phyloP scores from a whole-genome alignment of 108 stramenopile species.

The Cyclostephanos tholiformis region DNA sequence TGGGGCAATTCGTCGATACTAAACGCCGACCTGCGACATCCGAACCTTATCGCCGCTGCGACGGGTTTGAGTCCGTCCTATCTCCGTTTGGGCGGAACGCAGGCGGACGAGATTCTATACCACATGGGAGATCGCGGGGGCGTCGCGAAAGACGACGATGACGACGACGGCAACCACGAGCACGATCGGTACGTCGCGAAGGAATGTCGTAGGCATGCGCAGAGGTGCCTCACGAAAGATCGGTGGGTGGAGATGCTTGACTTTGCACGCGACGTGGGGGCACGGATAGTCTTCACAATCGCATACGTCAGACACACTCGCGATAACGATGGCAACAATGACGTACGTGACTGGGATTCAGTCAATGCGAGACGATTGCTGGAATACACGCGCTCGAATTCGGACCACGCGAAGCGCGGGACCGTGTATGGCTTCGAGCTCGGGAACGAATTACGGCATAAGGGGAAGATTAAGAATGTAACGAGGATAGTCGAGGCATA shows the following conservation, averaged over 20 bases:
- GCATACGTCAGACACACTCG: constrained; percentile 35
- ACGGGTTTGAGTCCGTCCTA: constrained; percentile 24
- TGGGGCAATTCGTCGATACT: constrained; percentile 34
- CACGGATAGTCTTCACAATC: constrained; percentile 41
- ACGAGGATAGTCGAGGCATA: constrained; percentile 40
- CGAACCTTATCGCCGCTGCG: constrained; percentile 16
- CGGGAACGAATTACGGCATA: constrained; percentile 43
- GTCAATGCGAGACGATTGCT: constrained; percentile 24
- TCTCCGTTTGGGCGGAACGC: constrained; percentile 37
- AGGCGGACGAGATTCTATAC: constrained; percentile 35
- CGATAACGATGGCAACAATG: constrained; percentile 21
- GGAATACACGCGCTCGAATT: constrained; percentile 22
- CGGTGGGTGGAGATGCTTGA: constrained; percentile 36
- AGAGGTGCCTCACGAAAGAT: constrained; percentile 25
- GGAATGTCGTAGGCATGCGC: constrained; percentile 7
- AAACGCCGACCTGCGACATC: constrained; percentile 30
- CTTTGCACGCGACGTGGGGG: constrained; percentile 28
- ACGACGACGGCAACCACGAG: not conserved
- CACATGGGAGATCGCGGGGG: constrained; percentile 17
- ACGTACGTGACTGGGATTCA: constrained; percentile 39
- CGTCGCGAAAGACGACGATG: no score
- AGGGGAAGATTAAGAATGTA: constrained; percentile 28
- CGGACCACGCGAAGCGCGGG: constrained; percentile 4
- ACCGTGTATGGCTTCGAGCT: constrained; percentile 41
- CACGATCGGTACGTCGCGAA: not conserved